Conservation (phyloP, 2,329 filamentous ascomycete genomes). For the Neonectria neomacrospora region DNA sequence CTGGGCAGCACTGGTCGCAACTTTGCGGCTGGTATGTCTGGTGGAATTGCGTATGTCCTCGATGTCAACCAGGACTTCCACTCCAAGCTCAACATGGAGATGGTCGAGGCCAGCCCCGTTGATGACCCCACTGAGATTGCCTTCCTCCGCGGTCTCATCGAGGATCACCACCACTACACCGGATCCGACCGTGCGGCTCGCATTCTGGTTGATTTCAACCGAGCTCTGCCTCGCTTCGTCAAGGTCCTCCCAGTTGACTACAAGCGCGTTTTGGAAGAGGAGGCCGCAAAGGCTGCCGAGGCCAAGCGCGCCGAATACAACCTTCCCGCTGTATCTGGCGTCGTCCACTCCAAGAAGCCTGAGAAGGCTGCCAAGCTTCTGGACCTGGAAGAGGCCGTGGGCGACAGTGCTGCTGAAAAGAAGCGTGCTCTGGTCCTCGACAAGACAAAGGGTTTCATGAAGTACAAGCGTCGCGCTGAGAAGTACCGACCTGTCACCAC, state of each 20-base stretch:
- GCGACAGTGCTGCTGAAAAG: constrained; percentile 86
- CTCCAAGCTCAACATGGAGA: constrained; percentile 94
- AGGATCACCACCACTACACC: constrained; percentile 98
- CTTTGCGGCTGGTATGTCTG: constrained; percentile 98
- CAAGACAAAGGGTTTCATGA: constrained; percentile 98
- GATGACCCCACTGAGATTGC: constrained; percentile 91
- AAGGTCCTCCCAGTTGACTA: constrained; percentile 96
- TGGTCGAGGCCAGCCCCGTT: constrained; percentile 89
- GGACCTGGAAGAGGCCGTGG: constrained; percentile 93
- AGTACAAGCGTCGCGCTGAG: constrained; percentile 91
- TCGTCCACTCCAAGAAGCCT: constrained; percentile 66
- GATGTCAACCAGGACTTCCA: constrained; percentile 91
- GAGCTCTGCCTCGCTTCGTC: constrained; percentile 88
- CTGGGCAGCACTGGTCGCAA: constrained; percentile 93
- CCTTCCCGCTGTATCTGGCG: constrained; percentile 79
- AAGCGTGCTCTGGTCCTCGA: constrained; percentile 92
- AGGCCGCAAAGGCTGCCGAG: constrained; percentile 85
- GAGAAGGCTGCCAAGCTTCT: constrained; percentile 76
- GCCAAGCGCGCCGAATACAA: constrained; percentile 87
- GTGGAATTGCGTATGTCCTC: constrained; percentile 94
- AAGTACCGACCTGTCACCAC: constrained; percentile 90
- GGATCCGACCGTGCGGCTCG: constrained; percentile 94
- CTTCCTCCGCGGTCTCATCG: constrained; percentile 88
- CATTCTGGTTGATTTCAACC: constrained; percentile 93
- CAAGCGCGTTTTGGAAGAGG: constrained; percentile 90